Evolutionary conservation across 257 asterid species (phyloP).

Genomic region (Haberlea rhodopensis): DNA sequence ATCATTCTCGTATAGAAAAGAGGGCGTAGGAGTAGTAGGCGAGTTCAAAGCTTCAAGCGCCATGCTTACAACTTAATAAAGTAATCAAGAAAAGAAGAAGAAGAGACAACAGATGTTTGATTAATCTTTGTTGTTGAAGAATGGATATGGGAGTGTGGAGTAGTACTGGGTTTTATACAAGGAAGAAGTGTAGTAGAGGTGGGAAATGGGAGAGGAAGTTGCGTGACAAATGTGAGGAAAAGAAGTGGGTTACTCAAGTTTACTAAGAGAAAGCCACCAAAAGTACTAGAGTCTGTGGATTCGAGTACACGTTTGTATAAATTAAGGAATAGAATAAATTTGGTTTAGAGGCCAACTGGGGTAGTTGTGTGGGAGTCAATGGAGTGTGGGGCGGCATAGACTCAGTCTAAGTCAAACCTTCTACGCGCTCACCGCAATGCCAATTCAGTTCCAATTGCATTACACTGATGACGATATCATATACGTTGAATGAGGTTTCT

Average conservation of each 20-base stretch:
- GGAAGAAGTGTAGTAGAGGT: background rate
- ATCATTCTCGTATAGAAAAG: slow-evolving; percentile 31
- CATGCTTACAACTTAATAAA: slow-evolving; percentile 22
- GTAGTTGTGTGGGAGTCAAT: slow-evolving; percentile 22
- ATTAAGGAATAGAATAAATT: background rate
- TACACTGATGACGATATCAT: background rate
- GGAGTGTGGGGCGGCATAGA: slow-evolving; percentile 22
- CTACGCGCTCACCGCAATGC: slow-evolving; percentile 25
- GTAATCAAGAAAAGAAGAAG: background rate
- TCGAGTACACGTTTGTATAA: slow-evolving; percentile 17
- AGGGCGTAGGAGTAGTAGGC: slow-evolving; percentile 34
- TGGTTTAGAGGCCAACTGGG: slow-evolving; percentile 32
- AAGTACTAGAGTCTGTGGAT: background rate
- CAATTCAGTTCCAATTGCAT: background rate
- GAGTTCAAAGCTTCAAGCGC: slow-evolving; percentile 58
- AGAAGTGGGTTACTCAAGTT: slow-evolving; percentile 23
- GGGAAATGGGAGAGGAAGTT: slow-evolving; percentile 34
- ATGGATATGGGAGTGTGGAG: slow-evolving; percentile 9
- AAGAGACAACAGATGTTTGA: background rate
- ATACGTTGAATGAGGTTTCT: background rate
- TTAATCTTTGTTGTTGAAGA: slow-evolving; percentile 14
- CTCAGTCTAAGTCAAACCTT: slow-evolving; percentile 35
- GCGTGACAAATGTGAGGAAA: slow-evolving; percentile 51
- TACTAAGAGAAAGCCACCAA: no score
- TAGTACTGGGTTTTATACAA: background rate